Evolutionary conservation across 1,139 yeast genomes (phyloP).

Genomic region (Oligophagozyma castellii): DNA sequence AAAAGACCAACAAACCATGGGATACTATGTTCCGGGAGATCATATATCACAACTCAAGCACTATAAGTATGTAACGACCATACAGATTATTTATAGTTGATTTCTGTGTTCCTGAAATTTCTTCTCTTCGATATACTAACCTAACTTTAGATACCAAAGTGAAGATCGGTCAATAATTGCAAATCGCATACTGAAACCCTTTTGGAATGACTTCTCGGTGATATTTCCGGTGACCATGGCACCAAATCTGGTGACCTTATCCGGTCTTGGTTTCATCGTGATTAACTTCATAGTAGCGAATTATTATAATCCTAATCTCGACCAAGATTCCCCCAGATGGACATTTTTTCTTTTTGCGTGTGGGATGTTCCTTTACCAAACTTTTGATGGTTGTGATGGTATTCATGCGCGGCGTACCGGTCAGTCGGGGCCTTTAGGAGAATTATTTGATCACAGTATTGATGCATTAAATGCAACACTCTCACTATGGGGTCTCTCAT

Average conservation of each 20-base stretch:
- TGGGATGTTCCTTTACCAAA: slow-evolving; percentile 81
- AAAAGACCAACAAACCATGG: too few species aligned
- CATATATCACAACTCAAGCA: slow-evolving; percentile 50
- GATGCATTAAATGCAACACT: slow-evolving; percentile 84
- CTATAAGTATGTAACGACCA: slow-evolving; percentile 39
- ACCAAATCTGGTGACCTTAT: slow-evolving; percentile 70
- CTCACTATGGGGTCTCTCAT: slow-evolving; percentile 55
- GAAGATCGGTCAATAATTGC: slow-evolving; percentile 75
- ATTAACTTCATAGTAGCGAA: slow-evolving; percentile 50
- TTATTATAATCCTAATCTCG: slow-evolving; percentile 57
- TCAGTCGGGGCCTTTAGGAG: slow-evolving; percentile 92
- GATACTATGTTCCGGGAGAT: slow-evolving; percentile 49
- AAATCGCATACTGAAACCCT: slow-evolving; percentile 59
- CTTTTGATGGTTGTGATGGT: slow-evolving; percentile 95
- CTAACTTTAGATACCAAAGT: slow-evolving; percentile 33
- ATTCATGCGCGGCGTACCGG: slow-evolving; percentile 84
- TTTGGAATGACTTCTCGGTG: slow-evolving; percentile 50
- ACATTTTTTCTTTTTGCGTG: slow-evolving; percentile 65
- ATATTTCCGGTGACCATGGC: slow-evolving; percentile 80
- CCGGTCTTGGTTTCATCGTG: slow-evolving; percentile 61
- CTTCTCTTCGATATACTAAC: too few species aligned
- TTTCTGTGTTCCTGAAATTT: not conserved
- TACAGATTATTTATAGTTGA: slow-evolving; percentile 1
- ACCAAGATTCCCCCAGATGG: slow-evolving; percentile 56
- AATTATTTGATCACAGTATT: slow-evolving; percentile 82